Base-by-base conservation (phyloP, 306 rosid species). In the Fragaria ananassa region DNA sequence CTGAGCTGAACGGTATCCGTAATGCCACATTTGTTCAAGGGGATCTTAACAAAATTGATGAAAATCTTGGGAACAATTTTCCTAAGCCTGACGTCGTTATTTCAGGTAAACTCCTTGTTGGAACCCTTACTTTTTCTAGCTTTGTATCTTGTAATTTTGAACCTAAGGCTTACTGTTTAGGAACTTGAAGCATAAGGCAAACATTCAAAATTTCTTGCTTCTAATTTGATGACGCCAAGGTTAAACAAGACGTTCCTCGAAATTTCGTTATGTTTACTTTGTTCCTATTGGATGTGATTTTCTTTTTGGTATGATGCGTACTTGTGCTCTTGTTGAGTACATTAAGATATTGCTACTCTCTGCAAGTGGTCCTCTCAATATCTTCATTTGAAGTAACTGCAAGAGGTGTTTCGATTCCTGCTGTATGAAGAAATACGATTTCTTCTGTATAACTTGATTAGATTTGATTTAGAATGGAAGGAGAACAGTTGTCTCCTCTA, bases 11-110 rank as follows among this genome's bases (percentile, higher is more conserved):
- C 76, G 91, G 67, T 65, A 92, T 95, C 77, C 76, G 81, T 37
- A 95, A 95, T 81, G 97, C 98, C 50, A 92, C 96, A 79, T 95
- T 92, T 83, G 83, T 92, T 37, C 97, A 92, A 81, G 97, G 97
- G 47, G 97, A 94, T 85, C 96, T 95, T 69, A 95, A 89, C 74
- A 95, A 92, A 86, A 92, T 95, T 70, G 98, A 95, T 75, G 92
- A 85, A 80, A 90, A 70, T 76, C 92, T 95, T 44, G 97, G 97
- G 80, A 88, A 83, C 79, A 86, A 81, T 81, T 92, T 95, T 84
- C 96, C 97, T 71, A 90, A 87, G 82, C 98, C 98, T 0, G 93
- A 95, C 79, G 82, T 95, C 42, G 90, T 95, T 79, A 95, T 95
- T 81, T 86, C 98, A 76, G 98, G 98, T 95, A 25, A 42, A 19